Evolutionary conservation across 139 green algal species (phyloP).

Genomic region (Yamagishiella unicocca): DNA sequence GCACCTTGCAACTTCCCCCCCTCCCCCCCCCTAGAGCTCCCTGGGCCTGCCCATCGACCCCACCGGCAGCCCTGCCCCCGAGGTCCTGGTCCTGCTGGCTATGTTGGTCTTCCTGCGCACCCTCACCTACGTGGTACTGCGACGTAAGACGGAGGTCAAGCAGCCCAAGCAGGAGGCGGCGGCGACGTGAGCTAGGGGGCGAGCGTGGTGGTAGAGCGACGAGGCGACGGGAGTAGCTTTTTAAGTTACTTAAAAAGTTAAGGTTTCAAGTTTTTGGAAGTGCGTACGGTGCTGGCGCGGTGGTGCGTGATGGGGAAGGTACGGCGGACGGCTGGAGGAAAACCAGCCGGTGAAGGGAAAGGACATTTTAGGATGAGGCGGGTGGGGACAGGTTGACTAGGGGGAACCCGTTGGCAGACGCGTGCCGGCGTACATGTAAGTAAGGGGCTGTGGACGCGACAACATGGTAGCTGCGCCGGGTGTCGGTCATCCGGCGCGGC

Average conservation of each 20-base stretch:
- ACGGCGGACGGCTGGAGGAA: background rate
- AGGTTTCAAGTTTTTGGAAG: too few species aligned
- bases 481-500: too few species aligned
- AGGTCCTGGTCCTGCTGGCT: slow-evolving; percentile 55
- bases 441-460: too few species aligned
- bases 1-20: background rate
- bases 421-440: too few species aligned
- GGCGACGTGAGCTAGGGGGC: background rate
- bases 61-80: slow-evolving; percentile 12
- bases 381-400: too few species aligned
- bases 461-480: too few species aligned
- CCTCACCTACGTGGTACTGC: slow-evolving; percentile 58
- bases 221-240: too few species aligned
- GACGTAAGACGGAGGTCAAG: slow-evolving; percentile 43
- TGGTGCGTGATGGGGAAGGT: background rate
- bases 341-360: background rate
- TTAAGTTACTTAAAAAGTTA: too few species aligned
- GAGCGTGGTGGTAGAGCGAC: background rate
- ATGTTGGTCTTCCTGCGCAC: slow-evolving; percentile 53
- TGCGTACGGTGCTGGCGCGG: background rate
- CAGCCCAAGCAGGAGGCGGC: background rate
- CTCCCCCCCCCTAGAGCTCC: background rate
- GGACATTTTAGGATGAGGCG: too few species aligned
- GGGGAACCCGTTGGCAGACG: too few species aligned
- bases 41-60: slow-evolving; percentile 55